Base-by-base conservation (phyloP, 148 eudicot genomes). In the Linanthus parryae region DNA sequence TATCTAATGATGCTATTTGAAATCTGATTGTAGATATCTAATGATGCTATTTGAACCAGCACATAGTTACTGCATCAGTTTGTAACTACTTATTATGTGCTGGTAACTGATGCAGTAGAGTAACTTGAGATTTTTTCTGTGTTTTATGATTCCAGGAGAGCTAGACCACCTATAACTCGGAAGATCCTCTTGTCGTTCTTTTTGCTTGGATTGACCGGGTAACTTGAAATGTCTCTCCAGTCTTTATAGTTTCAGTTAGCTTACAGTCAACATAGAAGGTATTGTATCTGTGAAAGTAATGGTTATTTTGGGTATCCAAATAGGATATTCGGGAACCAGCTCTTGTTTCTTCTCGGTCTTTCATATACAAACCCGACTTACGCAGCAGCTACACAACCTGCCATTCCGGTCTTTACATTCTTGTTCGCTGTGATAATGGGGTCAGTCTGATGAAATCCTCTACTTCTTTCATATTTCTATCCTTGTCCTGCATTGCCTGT, bases 351-450 rank as follows among this genome's bases (percentile, higher is more conserved):
- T 64, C 71, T 87, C 59, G 98, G 98, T 51, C 88, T 92, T 64
- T 79, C 94, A 62, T 92, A 79, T 80, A 92, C 98, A 47, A 87
- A 75, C 77, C 98, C 98, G 58, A 77, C 88, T 37, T 92, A 92
- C 71, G 98, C 98, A 41, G 89, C 96, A 45, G 98, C 98, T 56
- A 73, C 79, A 56, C 98, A 92, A 51, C 98, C 98, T 77, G 72
- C 98, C 28, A 81, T 92, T 63, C 98, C 98, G 19, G 98, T 92
- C 51, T 92, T 92, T 37, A 92, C 98, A 22, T 92, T 92, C 55
- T 59, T 87, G 54, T 46, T 92, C 25, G 98, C 98, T 55, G 75
- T 69, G 3, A 30, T 77, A 14, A 87, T 84, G 96, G 96, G 98
- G 98, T 92, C 64, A 68, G 95, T 76, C 57, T 13, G n/a, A 42